Conservation (phyloP, 2,329 filamentous ascomycete genomes). For the Penicillium sp. region DNA sequence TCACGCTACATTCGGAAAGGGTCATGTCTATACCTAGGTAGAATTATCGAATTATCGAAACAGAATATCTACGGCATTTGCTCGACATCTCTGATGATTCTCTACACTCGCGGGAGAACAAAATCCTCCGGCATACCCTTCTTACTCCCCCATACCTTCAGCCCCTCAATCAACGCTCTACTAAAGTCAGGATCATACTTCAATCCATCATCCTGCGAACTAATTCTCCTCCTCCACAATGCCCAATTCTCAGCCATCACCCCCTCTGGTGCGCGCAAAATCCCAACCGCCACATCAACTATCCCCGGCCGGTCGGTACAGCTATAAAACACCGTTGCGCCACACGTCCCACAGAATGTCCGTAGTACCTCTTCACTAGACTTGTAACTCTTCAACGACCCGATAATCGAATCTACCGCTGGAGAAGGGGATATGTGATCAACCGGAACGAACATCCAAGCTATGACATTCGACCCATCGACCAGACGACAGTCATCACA, state of each 20-base stretch:
- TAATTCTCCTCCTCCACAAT: slow-evolving; percentile 39
- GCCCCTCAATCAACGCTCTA: slow-evolving; percentile 14
- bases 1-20: background rate
- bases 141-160: slow-evolving; percentile 18
- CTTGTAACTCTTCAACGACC: slow-evolving; percentile 39
- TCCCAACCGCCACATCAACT: slow-evolving; percentile 44
- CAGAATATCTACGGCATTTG: background rate
- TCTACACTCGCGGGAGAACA: background rate
- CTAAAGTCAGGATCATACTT: slow-evolving; percentile 21
- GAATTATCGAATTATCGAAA: background rate
- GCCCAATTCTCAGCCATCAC: slow-evolving; percentile 43
- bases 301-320: slow-evolving; percentile 33
- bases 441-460: slow-evolving; percentile 42
- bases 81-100: background rate
- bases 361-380: slow-evolving; percentile 37
- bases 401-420: slow-evolving; percentile 24
- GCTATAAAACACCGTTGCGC: slow-evolving; percentile 43
- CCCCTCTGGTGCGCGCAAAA: slow-evolving; percentile 38
- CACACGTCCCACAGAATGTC: slow-evolving; percentile 46
- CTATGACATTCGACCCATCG: slow-evolving; percentile 37
- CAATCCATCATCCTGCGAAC: slow-evolving; percentile 14
- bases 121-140: slow-evolving; percentile 15
- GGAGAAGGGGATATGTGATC: slow-evolving; percentile 33
- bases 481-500: slow-evolving; percentile 42
- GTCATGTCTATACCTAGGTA: background rate